Conservation (phyloP, 75 land plant species). For the Sequoia sempervirens region DNA sequence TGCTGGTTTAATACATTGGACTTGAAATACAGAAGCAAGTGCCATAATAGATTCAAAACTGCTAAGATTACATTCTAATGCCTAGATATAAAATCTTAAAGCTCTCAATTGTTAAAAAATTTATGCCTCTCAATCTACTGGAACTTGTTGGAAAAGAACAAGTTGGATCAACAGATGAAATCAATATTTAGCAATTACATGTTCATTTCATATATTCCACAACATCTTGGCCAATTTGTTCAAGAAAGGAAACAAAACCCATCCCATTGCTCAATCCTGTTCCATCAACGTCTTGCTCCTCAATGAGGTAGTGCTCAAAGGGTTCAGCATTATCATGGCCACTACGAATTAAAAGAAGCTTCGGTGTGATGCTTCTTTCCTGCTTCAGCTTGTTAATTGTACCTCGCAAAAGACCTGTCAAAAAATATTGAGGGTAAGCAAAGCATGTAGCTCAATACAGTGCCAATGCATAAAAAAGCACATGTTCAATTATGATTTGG, state of each 20-base stretch:
- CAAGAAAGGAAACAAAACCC: conserved; percentile 96
- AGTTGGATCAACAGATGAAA: background rate
- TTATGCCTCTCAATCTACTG: background rate
- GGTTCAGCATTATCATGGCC: conserved; percentile 81
- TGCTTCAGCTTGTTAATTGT: conserved; percentile 86
- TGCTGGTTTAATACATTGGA: background rate
- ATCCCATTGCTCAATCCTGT: conserved; percentile 57
- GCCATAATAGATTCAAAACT: background rate
- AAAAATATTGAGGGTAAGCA: background rate
- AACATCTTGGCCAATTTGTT: conserved; percentile 64
- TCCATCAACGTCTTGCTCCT: conserved; percentile 96
- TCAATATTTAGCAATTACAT: background rate
- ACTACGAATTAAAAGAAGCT: conserved; percentile 79
- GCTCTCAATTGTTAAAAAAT: background rate
- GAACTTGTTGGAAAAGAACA: background rate
- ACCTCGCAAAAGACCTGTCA: conserved; percentile 63
- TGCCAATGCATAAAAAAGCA: background rate
- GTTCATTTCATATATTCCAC: conserved; percentile 64
- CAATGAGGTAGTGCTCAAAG: conserved; percentile 91
- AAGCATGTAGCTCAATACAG: background rate
- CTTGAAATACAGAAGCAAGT: background rate
- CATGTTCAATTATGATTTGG: background rate
- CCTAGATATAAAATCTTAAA: background rate
- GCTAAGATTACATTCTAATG: background rate
- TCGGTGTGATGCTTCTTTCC: conserved; percentile 93